A percentile compares a stretch with the other conserved stretches of the same genome.
Evolutionary conservation across 768 basidiomycete species (phyloP).

Genomic region (Kwoniella botswanensis): DNA sequence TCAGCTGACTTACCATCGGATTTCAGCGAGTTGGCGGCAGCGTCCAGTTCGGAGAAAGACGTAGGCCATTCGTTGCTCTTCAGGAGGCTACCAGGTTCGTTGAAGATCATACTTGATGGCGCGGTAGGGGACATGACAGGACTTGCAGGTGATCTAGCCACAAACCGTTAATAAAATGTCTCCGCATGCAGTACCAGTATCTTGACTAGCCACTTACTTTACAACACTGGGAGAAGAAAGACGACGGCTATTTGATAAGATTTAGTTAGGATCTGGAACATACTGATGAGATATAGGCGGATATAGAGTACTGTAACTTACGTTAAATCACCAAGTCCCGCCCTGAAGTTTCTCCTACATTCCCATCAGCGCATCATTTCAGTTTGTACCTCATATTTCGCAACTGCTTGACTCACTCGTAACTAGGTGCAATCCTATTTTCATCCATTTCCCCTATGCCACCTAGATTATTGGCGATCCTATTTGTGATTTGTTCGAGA

Average conservation of each 20-base stretch:
- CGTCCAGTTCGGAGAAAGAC: constrained; percentile 6
- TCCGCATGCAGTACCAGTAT: background rate
- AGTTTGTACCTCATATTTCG: background rate
- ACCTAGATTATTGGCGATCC: constrained; percentile 6
- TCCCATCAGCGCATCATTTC: background rate
- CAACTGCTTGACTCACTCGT: background rate
- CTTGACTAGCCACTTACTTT: background rate
- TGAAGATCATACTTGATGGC: constrained; percentile 1
- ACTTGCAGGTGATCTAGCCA: background rate
- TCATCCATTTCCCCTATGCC: background rate
- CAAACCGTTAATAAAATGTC: background rate
- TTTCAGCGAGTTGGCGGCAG: background rate
- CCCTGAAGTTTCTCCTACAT: background rate
- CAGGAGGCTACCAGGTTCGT: background rate
- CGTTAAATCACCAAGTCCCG: constrained; percentile 10
- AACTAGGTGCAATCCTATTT: constrained; percentile 10
- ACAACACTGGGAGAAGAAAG: background rate
- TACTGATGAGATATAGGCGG: background rate
- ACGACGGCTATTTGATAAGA: background rate
- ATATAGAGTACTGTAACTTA: background rate
- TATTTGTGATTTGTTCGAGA: constrained; percentile 10
- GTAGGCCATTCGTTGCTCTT: constrained; percentile 2
- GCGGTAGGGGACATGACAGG: constrained; percentile 5
- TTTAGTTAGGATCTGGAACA: background rate
- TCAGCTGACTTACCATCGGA: background rate